Evolutionary conservation across 2,329 filamentous ascomycete genomes (phyloP).

Genomic region (Cordyceps pruinosa): DNA sequence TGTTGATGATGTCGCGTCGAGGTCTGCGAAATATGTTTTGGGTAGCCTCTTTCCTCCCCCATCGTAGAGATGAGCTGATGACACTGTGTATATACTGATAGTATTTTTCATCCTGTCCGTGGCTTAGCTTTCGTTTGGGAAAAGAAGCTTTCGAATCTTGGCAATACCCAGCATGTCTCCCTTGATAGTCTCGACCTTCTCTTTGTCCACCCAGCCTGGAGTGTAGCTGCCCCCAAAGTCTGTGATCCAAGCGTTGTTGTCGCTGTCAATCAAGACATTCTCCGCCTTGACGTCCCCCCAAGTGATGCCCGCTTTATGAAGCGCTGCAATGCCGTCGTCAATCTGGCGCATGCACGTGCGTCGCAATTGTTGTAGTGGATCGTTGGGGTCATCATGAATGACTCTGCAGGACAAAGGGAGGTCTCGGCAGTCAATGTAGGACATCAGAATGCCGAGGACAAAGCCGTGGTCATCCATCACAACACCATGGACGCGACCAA

Average conservation of each 20-base stretch:
- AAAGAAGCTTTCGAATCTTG: not conserved
- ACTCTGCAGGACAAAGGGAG: not conserved
- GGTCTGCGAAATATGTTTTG: constrained; percentile 16
- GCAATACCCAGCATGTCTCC: constrained; percentile 1
- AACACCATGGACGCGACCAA: not conserved
- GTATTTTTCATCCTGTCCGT: not conserved
- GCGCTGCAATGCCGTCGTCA: not conserved
- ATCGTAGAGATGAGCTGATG: not conserved
- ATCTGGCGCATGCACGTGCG: not conserved
- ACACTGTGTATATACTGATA: not conserved
- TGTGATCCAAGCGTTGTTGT: constrained; percentile 23
- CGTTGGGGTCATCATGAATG: not conserved
- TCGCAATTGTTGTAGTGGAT: not conserved
- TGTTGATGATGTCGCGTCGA: constrained; percentile 18
- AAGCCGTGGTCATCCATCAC: not conserved
- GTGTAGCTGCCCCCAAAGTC: constrained; percentile 27
- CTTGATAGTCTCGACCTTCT: not conserved
- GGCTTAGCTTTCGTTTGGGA: not conserved
- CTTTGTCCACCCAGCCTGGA: constrained; percentile 20
- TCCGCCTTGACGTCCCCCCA: not conserved
- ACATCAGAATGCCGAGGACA: not conserved
- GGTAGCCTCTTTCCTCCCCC: constrained; percentile 19
- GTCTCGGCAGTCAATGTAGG: not conserved
- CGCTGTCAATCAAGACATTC: constrained; percentile 18
- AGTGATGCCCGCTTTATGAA: not conserved